Base-by-base conservation (phyloP, 805 yeast genomes). In the Aciculoconidium aculeatum region DNA sequence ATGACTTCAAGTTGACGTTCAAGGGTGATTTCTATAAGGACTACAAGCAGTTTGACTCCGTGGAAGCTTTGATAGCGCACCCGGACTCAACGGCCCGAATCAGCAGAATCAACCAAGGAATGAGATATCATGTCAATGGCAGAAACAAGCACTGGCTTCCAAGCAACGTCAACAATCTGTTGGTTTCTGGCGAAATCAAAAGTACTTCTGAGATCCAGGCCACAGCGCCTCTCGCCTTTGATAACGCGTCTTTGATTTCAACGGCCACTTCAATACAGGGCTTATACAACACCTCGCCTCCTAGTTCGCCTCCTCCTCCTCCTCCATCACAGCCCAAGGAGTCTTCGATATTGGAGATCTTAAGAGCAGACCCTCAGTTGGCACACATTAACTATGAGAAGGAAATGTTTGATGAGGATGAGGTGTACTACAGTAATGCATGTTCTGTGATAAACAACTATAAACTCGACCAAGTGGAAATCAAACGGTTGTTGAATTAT, bases 31-130 rank as follows among this genome's bases (percentile, higher is more conserved):
- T 68, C 30, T 90, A 92, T 50, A 58, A 58, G 34, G 85, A 83
- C 40, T 87, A 84, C 51, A 71, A 81, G 36, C 75, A 75, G 33
- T 90, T 87, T 58, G 95, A 88, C 49, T 77, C 95, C 0, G 80
- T 78, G 1, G 85, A 81, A 39, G 77, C 82, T 0, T 45, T 73
- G 24, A 66, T 79, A 16, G 77, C 80, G 3, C 87, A 78, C 40
- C 85, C 87, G 1, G 68, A 69, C n/a, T 70, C 83, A 1, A 60
- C 62, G 11, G 73, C 81, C 4, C 63, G 79, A 38, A 67, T 70
- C 66, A 78, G 78, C 26, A 68, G 94, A 36, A 71, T 90, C 30
- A 76, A 78, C 37, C 81, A 85, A 35, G 99, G 99, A 0, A 53
- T 88, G 32, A 57, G 99, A 24, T 86, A 84, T 51, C 74, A 77